Evolutionary conservation across 176 grass and related monocot genomes (phyloP).

Genomic region (Musa beccarii): DNA sequence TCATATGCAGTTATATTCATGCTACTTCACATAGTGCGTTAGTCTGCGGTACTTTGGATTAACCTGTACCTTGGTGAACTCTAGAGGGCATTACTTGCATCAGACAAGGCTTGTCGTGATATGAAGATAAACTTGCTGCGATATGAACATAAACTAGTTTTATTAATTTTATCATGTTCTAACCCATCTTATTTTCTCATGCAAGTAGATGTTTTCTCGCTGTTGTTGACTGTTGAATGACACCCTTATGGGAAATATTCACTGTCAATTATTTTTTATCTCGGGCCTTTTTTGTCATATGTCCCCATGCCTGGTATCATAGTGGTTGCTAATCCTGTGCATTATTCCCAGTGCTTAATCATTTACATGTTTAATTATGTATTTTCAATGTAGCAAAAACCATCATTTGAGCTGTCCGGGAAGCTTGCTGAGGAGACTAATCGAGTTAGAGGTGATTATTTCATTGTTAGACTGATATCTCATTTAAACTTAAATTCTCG

Average conservation of each 20-base stretch:
- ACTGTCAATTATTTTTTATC: background rate
- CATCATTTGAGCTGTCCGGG: slow-evolving; percentile 93
- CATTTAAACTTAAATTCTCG: background rate
- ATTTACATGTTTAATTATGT: slow-evolving; percentile 3
- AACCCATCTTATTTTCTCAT: background rate
- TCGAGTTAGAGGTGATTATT: slow-evolving; percentile 64
- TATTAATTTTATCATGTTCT: too few species aligned
- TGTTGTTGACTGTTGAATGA: background rate
- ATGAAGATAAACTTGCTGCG: background rate
- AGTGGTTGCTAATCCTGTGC: background rate
- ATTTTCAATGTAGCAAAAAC: slow-evolving; percentile 64
- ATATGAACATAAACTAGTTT: background rate
- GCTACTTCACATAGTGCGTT: background rate
- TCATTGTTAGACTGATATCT: background rate
- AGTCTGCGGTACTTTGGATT: background rate
- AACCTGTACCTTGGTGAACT: background rate
- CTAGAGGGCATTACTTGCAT: background rate
- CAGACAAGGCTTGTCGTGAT: background rate
- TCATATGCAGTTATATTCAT: background rate
- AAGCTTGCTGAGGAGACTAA: slow-evolving; percentile 99
- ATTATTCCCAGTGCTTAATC: background rate
- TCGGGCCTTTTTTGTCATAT: too few species aligned
- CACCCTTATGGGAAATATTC: background rate
- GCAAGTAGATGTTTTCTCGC: background rate
- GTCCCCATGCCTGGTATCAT: too few species aligned